Evolutionary conservation across 371 early-diverging fungal genomes (phyloP).

Genomic region (Rhizopus delemar): DNA sequence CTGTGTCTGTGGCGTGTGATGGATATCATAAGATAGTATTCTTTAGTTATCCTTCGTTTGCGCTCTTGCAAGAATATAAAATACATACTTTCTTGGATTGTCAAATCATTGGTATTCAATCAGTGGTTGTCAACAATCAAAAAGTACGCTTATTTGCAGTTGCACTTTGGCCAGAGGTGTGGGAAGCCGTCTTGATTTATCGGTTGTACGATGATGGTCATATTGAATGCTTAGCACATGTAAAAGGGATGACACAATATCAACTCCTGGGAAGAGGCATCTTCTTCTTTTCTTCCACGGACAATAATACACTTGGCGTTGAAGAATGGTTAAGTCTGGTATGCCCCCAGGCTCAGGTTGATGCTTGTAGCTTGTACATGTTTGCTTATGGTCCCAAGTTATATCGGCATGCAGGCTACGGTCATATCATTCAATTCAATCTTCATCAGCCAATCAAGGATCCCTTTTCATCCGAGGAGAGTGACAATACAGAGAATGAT

Average conservation of each 20-base stretch:
- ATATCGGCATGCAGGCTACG: conserved; percentile 25
- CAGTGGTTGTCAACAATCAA: conserved; percentile 20
- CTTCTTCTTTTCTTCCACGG: conserved; percentile 30
- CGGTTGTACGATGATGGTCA: conserved; percentile 34
- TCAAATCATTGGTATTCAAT: conserved; percentile 42
- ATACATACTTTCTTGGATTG: conserved; percentile 27
- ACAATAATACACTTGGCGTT: conserved; percentile 2
- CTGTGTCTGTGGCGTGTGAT: conserved; percentile 27
- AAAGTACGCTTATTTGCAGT: conserved; percentile 32
- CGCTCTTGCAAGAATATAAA: conserved; percentile 32
- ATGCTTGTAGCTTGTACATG: conserved; percentile 27
- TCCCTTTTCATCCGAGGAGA: not conserved
- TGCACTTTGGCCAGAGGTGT: conserved; percentile 24
- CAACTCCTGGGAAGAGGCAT: conserved; percentile 35
- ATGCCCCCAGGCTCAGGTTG: conserved; percentile 12
- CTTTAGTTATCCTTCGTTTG: conserved; percentile 41
- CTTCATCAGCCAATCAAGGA: not conserved
- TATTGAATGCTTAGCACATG: conserved; percentile 35
- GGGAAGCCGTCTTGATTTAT: conserved; percentile 39
- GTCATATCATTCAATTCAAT: conserved; percentile 18
- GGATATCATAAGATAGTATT: conserved; percentile 36
- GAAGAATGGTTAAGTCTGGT: conserved; percentile 33
- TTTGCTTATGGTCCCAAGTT: conserved; percentile 31
- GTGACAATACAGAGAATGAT: not conserved
- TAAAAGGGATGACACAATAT: conserved; percentile 18